These are phyloP conservation scores for Gloeophyllum trabeum DNA, from an alignment of 768 basidiomycete genomes.

Conservation along the genomic window DNA sequence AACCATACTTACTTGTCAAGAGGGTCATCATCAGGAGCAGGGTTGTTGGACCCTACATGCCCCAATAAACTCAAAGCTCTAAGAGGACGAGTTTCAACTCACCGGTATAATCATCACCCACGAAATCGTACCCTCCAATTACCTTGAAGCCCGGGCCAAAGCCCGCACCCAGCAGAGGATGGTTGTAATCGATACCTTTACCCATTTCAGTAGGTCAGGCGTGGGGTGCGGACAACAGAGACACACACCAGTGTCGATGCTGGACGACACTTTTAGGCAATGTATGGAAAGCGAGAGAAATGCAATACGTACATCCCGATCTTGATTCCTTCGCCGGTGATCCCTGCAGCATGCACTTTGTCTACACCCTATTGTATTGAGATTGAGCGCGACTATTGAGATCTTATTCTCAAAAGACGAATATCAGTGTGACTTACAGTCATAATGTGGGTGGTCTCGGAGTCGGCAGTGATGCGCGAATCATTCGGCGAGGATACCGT, in stretches of 20 bases:
- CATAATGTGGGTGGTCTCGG: constrained; percentile 39
- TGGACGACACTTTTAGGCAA: constrained; percentile 9
- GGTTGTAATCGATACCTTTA: constrained; percentile 41
- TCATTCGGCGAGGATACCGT: too few relatives aligned
- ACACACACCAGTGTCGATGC: constrained; percentile 29
- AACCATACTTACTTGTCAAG: constrained; percentile 27
- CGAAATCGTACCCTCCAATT: constrained; percentile 45
- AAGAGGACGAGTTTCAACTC: constrained; percentile 2
- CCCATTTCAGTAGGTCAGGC: constrained; percentile 1
- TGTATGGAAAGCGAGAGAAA: neutral
- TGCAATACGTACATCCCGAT: constrained; percentile 55
- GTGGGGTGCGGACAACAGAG: neutral
- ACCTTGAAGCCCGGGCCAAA: constrained; percentile 43
- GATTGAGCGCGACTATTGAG: too few relatives aligned
- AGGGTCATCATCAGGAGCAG: constrained; percentile 39
- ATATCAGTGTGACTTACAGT: too few relatives aligned
- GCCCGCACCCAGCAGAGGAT: constrained; percentile 41
- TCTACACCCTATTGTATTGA: too few relatives aligned
- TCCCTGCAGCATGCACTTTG: constrained; percentile 49
- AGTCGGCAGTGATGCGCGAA: constrained; percentile 30
- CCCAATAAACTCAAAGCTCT: constrained; percentile 15
- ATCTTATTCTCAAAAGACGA: too few relatives aligned
- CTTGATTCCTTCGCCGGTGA: constrained; percentile 53
- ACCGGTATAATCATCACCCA: constrained; percentile 44
- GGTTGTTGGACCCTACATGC: too few relatives aligned